Percentiles rank a stretch among this genome's conserved stretches.
Evolutionary conservation across 164 flowering plant genomes (phyloP).

Genomic region (Malania oleifera): DNA sequence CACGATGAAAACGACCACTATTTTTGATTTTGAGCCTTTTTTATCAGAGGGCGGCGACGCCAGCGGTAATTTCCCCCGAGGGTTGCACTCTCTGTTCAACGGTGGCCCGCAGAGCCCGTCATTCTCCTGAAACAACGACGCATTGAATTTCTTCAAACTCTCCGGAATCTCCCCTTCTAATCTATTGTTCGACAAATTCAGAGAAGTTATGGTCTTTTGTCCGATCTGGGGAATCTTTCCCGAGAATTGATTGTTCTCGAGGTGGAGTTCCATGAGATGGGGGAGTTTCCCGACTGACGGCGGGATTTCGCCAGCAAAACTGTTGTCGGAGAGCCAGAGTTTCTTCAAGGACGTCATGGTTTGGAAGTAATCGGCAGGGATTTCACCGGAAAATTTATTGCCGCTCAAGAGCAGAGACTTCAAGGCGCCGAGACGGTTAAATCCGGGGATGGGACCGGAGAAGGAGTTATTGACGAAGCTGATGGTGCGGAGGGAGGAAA

Average conservation of each 20-base stretch:
- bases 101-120: conserved; percentile 50
- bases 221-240: conserved; percentile 48
- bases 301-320: conserved; percentile 62
- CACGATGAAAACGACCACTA: too few relatives aligned
- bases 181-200: conserved; percentile 54
- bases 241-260: conserved; percentile 59
- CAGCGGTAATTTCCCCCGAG: not conserved
- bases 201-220: conserved; percentile 17
- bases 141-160: conserved; percentile 25
- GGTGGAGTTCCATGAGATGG: conserved; percentile 41
- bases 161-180: conserved; percentile 63
- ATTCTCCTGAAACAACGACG: conserved; percentile 42
- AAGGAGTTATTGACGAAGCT: conserved; percentile 49
- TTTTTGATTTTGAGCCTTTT: too few relatives aligned
- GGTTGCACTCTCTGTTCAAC: conserved; percentile 29
- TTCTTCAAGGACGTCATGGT: conserved; percentile 50
- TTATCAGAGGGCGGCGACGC: not conserved
- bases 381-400: conserved; percentile 65
- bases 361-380: conserved; percentile 41
- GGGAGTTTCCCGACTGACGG: conserved; percentile 34
- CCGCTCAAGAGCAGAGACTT: conserved; percentile 40
- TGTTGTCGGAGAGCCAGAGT: conserved; percentile 48
- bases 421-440: conserved; percentile 44
- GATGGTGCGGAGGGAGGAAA: conserved; percentile 38
- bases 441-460: conserved; percentile 57